Base-by-base conservation (phyloP, 352 stramenopile species). In the Globisporangium echinulatum region DNA sequence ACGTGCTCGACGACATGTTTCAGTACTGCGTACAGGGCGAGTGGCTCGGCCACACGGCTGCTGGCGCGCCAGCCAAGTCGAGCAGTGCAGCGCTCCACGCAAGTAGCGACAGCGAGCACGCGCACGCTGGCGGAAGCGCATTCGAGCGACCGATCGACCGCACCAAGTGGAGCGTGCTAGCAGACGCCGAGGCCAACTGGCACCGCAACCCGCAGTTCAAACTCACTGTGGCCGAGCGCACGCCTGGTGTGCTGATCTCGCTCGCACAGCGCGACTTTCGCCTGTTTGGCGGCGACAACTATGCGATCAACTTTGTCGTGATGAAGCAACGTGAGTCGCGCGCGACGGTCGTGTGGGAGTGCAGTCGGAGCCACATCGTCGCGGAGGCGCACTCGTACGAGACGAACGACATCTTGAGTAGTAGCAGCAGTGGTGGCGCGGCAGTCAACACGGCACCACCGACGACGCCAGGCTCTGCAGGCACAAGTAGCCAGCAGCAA, bases 181-280 rank as follows among this genome's bases (percentile, higher is more conserved):
- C 56, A 2, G 89, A 97, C 58, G 77, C 71, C 7, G 89, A 97
- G 51, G 69, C 87, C 7, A 90, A 84, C 49, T 97, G 90, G 90
- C 88, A 96, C 67, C 90, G 91, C 43, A 97, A 97, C 59, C 90
- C 88, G 8, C 89, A 97, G 70, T 97, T 90, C 63, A 86, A 82
- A 39, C 56, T 97, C 17, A 72, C 68, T 0, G 72, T 88, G 0
- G 7, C 40, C 2, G 70, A 85, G 50, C 60, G 56, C 14, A 79
- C 70, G 33, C 61, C 70, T 5, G 71, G 71, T 11, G 74, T 94
- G 13, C 44, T 91, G n/a, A 7, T 96, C 4, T 94, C 82, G 8
- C 79, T 97, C 37, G 69, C 85, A 15, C 89, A 97, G 59, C 84
- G 82, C 11, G 87, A 96, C 59, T 90, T 90, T 59, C 75, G 86